These are phyloP conservation scores for Penicillium psychrofluorescens DNA, from an alignment of 495 filamentous ascomycete species.

Conservation along the genomic window DNA sequence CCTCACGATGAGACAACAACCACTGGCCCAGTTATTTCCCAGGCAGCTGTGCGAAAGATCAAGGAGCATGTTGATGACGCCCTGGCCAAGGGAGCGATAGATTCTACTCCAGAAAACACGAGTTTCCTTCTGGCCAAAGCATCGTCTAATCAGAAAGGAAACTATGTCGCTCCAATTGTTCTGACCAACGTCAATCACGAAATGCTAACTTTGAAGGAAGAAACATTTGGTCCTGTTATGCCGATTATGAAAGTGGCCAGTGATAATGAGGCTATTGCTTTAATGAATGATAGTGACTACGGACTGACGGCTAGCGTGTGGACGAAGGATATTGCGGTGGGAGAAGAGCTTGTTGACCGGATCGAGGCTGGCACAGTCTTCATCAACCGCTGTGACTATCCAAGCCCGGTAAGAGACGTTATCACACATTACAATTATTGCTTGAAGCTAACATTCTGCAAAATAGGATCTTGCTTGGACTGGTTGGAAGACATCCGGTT, in stretches of 20 bases:
- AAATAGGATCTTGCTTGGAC: conserved; percentile 90
- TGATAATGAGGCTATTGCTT: conserved; percentile 71
- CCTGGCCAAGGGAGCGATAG: conserved; percentile 70
- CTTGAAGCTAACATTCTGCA: conserved; percentile 10
- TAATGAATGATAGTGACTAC: conserved; percentile 96
- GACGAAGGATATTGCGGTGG: conserved; percentile 80
- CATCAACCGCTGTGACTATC: conserved; percentile 91
- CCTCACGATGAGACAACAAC: conserved; percentile 72
- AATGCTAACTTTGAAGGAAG: conserved; percentile 90
- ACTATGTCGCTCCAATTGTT: conserved; percentile 80
- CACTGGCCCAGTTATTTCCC: conserved; percentile 84
- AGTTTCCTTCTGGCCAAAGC: conserved; percentile 53
- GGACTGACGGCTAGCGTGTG: conserved; percentile 96
- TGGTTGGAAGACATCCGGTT: conserved; percentile 94
- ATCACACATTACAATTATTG: neutral
- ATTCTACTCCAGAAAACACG: conserved; percentile 74
- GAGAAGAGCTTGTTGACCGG: conserved; percentile 68
- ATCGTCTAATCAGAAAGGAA: conserved; percentile 53
- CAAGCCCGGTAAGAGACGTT: conserved; percentile 66
- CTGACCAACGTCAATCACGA: conserved; percentile 72
- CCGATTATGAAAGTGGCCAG: conserved; percentile 85
- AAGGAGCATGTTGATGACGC: conserved; percentile 77
- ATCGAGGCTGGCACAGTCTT: conserved; percentile 96
- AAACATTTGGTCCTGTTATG: conserved; percentile 94
- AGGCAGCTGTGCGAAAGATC: conserved; percentile 61